Evolutionary conservation across 352 stramenopile species (phyloP).

Genomic region (Globisporangium recalcitrans): DNA sequence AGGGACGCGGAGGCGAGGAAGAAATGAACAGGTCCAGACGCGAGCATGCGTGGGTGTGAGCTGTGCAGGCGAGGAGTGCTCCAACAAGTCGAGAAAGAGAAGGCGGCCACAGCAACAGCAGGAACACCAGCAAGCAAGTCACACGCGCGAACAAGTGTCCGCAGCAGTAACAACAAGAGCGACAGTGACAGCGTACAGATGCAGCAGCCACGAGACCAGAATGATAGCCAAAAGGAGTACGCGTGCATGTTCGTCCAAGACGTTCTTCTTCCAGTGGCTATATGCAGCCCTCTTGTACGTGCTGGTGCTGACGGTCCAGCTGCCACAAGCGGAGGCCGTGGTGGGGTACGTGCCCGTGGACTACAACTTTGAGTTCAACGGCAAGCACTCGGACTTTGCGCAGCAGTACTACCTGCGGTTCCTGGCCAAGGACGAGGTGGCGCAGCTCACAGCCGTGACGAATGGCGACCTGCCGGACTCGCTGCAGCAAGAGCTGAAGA

Average conservation of each 20-base stretch:
- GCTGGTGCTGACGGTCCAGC: slow-evolving; percentile 21
- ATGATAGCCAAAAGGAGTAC: slow-evolving; percentile 3
- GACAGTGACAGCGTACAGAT: neutral
- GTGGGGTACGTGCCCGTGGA: slow-evolving; percentile 30
- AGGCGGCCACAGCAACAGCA: slow-evolving; percentile 5
- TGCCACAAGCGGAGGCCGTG: slow-evolving; percentile 31
- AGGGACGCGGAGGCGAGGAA: neutral
- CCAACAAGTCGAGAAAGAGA: slow-evolving; percentile 7
- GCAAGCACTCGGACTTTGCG: slow-evolving; percentile 57
- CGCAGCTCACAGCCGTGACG: slow-evolving; percentile 25
- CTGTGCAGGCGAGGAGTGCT: neutral
- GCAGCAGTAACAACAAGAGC: neutral
- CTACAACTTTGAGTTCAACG: slow-evolving; percentile 44
- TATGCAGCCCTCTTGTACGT: slow-evolving; percentile 17
- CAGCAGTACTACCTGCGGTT: slow-evolving; percentile 63
- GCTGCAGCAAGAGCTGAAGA: slow-evolving; percentile 27
- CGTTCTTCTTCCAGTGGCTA: neutral
- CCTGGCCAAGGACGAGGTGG: slow-evolving; percentile 25
- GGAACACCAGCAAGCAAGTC: neutral
- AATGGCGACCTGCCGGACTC: slow-evolving; percentile 22
- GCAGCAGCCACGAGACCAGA: no score
- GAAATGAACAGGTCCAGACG: neutral
- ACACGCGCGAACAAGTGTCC: neutral
- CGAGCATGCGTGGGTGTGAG: neutral
- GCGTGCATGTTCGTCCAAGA: neutral